These are phyloP conservation scores for Tagetes erecta DNA, from an alignment of 129 eudicot genomes.

Conservation along the genomic window DNA sequence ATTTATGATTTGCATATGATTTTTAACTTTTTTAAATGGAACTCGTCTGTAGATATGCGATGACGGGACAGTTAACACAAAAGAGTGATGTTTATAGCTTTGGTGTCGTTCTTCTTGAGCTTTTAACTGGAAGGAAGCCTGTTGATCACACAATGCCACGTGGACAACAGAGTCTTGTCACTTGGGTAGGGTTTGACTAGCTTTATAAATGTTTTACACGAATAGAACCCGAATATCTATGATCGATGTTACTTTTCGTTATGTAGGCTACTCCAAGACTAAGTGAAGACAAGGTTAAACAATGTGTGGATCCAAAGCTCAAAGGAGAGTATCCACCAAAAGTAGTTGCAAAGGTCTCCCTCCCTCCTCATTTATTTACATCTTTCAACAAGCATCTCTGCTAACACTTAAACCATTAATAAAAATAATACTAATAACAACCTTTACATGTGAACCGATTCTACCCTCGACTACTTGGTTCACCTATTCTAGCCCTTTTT, in stretches of 20 bases:
- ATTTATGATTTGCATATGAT: neutral
- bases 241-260: constrained; percentile 19
- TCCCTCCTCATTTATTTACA: constrained; percentile 15
- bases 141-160: constrained; percentile 96
- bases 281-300: constrained; percentile 91
- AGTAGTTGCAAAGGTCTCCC: constrained; percentile 83
- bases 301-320: constrained; percentile 84
- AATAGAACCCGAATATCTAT: neutral
- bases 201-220: neutral
- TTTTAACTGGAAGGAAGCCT: constrained; percentile 84
- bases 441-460: too few species aligned
- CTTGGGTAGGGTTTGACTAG: constrained; percentile 63
- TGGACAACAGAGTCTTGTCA: constrained; percentile 91
- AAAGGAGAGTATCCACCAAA: constrained; percentile 77
- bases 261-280: constrained; percentile 87
- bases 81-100: constrained; percentile 92
- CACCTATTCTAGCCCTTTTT: too few species aligned
- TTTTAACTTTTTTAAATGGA: constrained; percentile 20
- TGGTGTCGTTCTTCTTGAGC: constrained; percentile 88
- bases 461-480: too few species aligned
- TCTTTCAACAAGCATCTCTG: neutral
- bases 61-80: constrained; percentile 88
- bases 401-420: too few species aligned
- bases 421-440: too few species aligned
- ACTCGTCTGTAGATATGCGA: constrained; percentile 59